Conservation (phyloP, 108 stramenopile genomes). For the Aurantiochytrium sp. region DNA sequence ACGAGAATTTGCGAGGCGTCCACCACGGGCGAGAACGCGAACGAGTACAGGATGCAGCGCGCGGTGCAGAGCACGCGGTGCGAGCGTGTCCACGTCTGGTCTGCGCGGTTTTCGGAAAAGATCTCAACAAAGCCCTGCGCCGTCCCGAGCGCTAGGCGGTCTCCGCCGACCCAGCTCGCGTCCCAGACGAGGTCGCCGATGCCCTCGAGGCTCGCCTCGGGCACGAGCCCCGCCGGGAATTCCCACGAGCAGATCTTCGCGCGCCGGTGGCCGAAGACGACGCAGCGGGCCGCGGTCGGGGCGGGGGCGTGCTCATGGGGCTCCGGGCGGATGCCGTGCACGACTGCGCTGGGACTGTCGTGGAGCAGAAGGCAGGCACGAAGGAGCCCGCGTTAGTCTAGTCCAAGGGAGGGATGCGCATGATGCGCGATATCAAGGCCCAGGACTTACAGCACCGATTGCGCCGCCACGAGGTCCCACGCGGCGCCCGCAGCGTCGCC, state of each 20-base stretch:
- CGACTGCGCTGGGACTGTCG: neutral
- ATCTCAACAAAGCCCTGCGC: neutral
- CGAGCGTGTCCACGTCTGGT: neutral
- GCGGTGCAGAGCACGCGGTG: neutral
- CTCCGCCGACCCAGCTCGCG: neutral
- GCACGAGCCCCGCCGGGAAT: neutral
- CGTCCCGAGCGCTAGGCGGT: neutral
- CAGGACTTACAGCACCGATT: neutral
- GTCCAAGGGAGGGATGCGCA: no score
- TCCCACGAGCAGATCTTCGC: neutral
- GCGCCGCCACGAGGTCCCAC: neutral
- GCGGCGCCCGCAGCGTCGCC: neutral
- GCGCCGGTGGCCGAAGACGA: neutral
- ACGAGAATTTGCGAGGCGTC: neutral
- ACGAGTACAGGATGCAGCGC: constrained; percentile 17
- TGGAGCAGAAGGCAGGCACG: no score
- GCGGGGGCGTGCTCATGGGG: no score
- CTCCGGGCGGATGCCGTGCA: neutral
- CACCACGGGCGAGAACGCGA: neutral
- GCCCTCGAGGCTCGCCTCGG: neutral
- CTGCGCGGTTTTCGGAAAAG: neutral
- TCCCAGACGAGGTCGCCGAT: neutral
- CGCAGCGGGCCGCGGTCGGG: neutral
- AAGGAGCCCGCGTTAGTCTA: no score
- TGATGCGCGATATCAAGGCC: no score